Evolutionary conservation across 1,284 basidiomycete species (phyloP).

Genomic region (Earliella scabrosa): DNA sequence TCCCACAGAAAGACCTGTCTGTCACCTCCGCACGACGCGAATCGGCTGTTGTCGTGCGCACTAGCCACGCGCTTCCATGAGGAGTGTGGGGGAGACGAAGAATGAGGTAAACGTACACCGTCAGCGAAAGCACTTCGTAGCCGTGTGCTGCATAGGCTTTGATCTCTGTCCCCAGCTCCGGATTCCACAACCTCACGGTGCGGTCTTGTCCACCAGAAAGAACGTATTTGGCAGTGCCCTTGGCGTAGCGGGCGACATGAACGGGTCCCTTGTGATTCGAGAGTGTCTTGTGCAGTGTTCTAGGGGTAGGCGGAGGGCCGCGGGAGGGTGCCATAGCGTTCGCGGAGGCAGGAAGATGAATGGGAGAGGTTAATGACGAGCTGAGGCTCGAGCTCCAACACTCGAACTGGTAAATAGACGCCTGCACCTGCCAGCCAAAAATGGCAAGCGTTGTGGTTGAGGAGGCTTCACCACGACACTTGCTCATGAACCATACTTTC

Average conservation of each 20-base stretch:
- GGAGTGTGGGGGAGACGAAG: neutral
- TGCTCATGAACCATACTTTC: no score
- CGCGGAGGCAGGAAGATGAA: no score
- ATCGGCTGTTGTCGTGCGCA: slow-evolving; percentile 90
- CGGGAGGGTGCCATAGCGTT: slow-evolving; percentile 65
- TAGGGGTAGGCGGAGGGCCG: slow-evolving; percentile 59
- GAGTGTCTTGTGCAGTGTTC: slow-evolving; percentile 65
- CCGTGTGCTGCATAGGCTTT: slow-evolving; percentile 91
- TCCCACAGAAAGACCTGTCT: slow-evolving; percentile 95
- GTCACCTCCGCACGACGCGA: slow-evolving; percentile 94
- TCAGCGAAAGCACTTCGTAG: slow-evolving; percentile 91
- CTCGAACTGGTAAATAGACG: no score
- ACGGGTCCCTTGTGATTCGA: slow-evolving; percentile 78
- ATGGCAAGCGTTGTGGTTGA: neutral
- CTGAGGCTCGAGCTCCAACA: no score
- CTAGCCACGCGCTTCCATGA: slow-evolving; percentile 44
- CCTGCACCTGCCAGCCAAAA: slow-evolving; percentile 1
- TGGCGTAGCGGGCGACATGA: slow-evolving; percentile 85
- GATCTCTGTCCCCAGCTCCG: slow-evolving; percentile 82
- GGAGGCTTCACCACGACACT: no score
- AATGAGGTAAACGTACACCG: slow-evolving; percentile 65
- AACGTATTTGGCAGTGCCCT: slow-evolving; percentile 85
- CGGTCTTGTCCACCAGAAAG: slow-evolving; percentile 93
- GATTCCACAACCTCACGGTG: slow-evolving; percentile 91
- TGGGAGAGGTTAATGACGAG: no score